Conservation (phyloP, 192 early-diverging fungal species). For the Coemansia sp. region DNA sequence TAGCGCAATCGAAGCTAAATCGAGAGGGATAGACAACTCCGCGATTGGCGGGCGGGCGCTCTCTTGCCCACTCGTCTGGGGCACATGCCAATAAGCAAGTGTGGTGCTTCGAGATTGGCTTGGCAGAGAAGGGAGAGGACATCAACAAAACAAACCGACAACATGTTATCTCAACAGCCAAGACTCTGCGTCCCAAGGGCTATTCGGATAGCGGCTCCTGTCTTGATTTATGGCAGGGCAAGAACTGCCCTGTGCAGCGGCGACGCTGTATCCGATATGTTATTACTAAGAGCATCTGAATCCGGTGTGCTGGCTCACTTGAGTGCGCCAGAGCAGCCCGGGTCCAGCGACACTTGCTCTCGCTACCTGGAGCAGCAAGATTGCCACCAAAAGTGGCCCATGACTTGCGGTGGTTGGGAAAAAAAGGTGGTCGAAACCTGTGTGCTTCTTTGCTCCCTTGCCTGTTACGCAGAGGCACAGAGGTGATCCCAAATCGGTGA, state of each 20-base stretch:
- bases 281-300: not conserved
- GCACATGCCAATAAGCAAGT: not conserved
- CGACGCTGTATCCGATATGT: not conserved
- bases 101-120: not conserved
- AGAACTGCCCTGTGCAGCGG: not conserved
- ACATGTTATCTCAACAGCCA: not conserved
- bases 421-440: not conserved
- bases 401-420: constrained; percentile 3
- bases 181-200: not conserved
- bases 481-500: constrained; percentile 1
- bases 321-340: not conserved
- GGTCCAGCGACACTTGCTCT: not conserved
- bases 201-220: not conserved
- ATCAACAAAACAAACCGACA: not conserved
- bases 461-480: not conserved
- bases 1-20: not conserved
- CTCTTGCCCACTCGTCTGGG: not conserved
- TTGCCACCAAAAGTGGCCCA: not conserved
- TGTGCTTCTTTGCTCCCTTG: not conserved
- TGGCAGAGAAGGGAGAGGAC: not conserved
- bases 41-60: not conserved
- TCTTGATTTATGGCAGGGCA: constrained; percentile 1
- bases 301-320: not conserved
- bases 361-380: not conserved
- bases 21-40: not conserved